Conservation (phyloP, 176 grass and related monocot species). For the Oryza nivara region DNA sequence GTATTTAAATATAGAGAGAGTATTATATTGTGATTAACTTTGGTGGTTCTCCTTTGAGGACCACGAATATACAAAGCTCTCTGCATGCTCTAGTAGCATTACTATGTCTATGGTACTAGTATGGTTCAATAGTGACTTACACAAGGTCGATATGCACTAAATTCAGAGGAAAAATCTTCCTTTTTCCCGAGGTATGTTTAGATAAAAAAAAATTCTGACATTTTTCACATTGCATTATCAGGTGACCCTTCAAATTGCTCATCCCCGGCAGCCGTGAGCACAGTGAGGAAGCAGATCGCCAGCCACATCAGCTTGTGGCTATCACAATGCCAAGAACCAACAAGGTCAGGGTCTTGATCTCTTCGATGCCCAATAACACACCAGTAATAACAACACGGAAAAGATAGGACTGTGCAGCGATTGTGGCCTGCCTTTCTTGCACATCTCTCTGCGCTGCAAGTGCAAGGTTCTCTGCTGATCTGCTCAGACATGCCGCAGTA, state of each 20-base stretch:
- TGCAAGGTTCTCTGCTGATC: no score
- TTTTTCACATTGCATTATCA: constrained; percentile 39
- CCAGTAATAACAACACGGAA: not conserved
- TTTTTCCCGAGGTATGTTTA: no score
- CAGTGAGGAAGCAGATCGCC: constrained; percentile 67
- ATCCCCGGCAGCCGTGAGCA: constrained; percentile 68
- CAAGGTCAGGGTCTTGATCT: constrained; percentile 24
- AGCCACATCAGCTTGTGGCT: constrained; percentile 84
- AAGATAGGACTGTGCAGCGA: not conserved
- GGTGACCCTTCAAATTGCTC: constrained; percentile 82
- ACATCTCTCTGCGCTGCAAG: not conserved
- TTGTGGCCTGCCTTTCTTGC: not conserved
- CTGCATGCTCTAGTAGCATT: not conserved
- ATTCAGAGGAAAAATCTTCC: not conserved
- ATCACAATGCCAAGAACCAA: constrained; percentile 64
- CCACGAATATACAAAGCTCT: not conserved
- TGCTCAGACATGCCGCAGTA: no score
- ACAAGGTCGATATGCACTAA: not conserved
- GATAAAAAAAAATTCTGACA: not conserved
- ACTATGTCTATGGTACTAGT: not conserved
- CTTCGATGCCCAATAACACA: constrained; percentile 7
- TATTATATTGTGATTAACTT: not conserved
- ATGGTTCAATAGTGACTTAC: constrained; percentile 9
- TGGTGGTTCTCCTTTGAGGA: not conserved
- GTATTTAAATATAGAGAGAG: no score